These are phyloP conservation scores for Triticum timopheevii DNA, from an alignment of 176 grass and related monocot genomes.

Conservation along the genomic window DNA sequence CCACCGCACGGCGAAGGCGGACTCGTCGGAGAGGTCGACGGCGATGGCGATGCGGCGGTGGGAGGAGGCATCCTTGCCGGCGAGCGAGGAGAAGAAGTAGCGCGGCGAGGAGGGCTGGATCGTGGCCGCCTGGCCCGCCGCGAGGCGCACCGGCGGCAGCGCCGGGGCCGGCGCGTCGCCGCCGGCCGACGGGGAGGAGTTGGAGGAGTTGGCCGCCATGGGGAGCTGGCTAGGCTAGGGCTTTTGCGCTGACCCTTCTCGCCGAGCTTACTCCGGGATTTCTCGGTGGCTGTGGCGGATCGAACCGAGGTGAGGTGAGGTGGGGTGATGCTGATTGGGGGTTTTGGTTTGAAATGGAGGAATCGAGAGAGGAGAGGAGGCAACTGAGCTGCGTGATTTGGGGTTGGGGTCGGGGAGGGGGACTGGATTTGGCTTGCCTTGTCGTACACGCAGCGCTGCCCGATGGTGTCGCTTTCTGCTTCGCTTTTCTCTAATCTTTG, in stretches of 20 bases:
- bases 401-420: constrained; percentile 22
- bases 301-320: constrained; percentile 17
- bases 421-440: neutral
- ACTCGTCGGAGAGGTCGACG: constrained; percentile 94
- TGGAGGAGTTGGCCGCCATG: constrained; percentile 47
- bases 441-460: constrained; percentile 3
- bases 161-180: constrained; percentile 20
- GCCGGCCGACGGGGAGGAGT: constrained; percentile 24
- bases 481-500: neutral
- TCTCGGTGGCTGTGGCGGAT: neutral
- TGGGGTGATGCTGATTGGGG: constrained; percentile 13
- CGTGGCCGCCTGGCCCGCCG: constrained; percentile 25
- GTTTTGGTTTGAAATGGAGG: constrained; percentile 38
- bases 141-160: constrained; percentile 31
- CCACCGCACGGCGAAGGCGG: constrained; percentile 77
- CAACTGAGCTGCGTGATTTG: neutral
- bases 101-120: constrained; percentile 65
- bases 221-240: constrained; percentile 19
- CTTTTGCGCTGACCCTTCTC: neutral
- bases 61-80: constrained; percentile 27
- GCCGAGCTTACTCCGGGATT: neutral
- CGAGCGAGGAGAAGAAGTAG: constrained; percentile 58
- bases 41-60: constrained; percentile 89
- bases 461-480: neutral
- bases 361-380: neutral